phyloP scores from a whole-genome alignment of 345 rosid genomes.

The Jatropha curcas region DNA sequence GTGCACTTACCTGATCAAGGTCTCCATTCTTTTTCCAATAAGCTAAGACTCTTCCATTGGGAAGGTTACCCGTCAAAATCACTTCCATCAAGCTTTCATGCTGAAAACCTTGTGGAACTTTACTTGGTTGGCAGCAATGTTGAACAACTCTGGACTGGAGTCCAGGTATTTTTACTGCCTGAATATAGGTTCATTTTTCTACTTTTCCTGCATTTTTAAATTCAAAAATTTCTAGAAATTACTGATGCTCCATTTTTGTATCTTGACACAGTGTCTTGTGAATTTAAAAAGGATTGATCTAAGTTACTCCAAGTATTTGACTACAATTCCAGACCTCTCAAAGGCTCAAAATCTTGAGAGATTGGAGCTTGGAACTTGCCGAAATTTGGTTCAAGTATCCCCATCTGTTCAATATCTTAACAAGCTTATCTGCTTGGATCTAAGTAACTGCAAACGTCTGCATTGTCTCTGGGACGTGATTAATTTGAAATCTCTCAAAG shows the following conservation, averaged over 20 bases:
- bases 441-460: not conserved
- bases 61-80: constrained; percentile 3
- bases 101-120: constrained; percentile 16
- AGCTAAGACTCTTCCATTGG: constrained; percentile 15
- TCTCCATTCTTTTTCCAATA: constrained; percentile 6
- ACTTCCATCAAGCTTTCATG: not conserved
- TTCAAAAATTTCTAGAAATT: not conserved
- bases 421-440: not conserved
- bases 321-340: not conserved
- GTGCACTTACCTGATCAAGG: not conserved
- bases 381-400: not conserved
- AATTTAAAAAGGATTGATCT: constrained; percentile 10
- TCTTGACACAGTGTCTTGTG: not conserved
- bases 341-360: not conserved
- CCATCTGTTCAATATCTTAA: not conserved
- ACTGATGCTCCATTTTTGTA: not conserved
- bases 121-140: not conserved
- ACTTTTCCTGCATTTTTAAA: not conserved
- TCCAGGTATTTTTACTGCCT: not conserved
- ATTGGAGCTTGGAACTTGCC: not conserved
- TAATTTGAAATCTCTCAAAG: not conserved
- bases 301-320: not conserved
- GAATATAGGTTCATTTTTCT: no score
- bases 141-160: constrained; percentile 3
- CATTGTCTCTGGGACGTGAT: not conserved